A percentile compares a stretch with the other conserved stretches of the same genome.
Conservation (phyloP, 1,284 basidiomycete species). For the Cryptococcus wingfieldii region DNA sequence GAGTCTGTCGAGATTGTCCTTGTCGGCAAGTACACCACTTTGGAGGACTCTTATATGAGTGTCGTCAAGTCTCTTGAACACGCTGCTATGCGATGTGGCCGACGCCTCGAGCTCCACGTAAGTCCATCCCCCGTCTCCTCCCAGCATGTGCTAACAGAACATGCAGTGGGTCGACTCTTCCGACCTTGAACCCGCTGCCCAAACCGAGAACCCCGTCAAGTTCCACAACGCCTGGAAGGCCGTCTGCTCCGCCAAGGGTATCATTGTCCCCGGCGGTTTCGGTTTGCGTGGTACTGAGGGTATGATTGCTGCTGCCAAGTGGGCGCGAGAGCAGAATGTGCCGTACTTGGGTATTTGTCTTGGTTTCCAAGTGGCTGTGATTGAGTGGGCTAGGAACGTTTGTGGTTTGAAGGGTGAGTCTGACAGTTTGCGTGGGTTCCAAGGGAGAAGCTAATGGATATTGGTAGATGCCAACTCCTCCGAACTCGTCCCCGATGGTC, state of each 20-base stretch:
- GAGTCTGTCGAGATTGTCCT: slow-evolving; percentile 87
- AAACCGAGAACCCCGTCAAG: slow-evolving; percentile 72
- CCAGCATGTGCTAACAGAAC: neutral
- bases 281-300: slow-evolving; percentile 91
- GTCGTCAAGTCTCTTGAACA: slow-evolving; percentile 97
- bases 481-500: slow-evolving; percentile 64
- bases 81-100: slow-evolving; percentile 83
- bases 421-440: neutral
- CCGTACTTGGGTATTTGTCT: slow-evolving; percentile 97
- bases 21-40: slow-evolving; percentile 95
- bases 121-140: slow-evolving; percentile 30
- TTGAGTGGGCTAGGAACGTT: slow-evolving; percentile 90
- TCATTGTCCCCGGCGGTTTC: slow-evolving; percentile 94
- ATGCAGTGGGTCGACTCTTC: slow-evolving; percentile 94
- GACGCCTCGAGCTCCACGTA: slow-evolving; percentile 76
- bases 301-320: slow-evolving; percentile 95
- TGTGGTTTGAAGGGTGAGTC: slow-evolving; percentile 64
- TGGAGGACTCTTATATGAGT: slow-evolving; percentile 98
- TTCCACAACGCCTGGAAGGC: slow-evolving; percentile 96
- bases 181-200: slow-evolving; percentile 76
- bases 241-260: slow-evolving; percentile 84
- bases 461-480: slow-evolving; percentile 73
- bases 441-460: too few relatives aligned
- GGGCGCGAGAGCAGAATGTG: slow-evolving; percentile 89
- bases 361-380: slow-evolving; percentile 94